Base-by-base conservation (phyloP, 331 rosid species). In the Quercus lobata region DNA sequence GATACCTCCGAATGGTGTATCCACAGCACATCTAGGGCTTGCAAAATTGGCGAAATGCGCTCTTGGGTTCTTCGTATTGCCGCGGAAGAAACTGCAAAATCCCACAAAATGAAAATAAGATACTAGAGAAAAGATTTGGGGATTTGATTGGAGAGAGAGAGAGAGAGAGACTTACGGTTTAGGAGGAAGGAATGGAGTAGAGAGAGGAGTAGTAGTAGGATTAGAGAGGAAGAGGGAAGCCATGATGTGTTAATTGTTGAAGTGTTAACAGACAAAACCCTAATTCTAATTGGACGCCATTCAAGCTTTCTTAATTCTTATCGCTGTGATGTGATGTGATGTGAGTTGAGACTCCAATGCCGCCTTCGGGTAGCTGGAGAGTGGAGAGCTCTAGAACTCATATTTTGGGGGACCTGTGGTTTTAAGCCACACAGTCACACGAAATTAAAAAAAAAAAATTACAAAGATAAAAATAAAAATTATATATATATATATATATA, bases 1-100 rank as follows among this genome's bases (percentile, higher is more conserved):
- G 71, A 32, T 81, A 94, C 98, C 98, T 88, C 81, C 97, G 54
- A 84, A 85, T 4, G 97, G 96, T 37, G 97, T 18, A 80, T 89
- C 97, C 52, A 90, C 85, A 14, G 93, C 86, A 82, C 99, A 94
- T 69, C 79, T 85, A 71, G 86, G 75, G 70, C 86, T 74, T 76
- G 61, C 77, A 30, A 78, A 53, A 71, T 34, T 61, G 52, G 53
- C 70, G 54, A 41, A 12, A 79, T 41, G 63, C 1, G 72, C 30
- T 52, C 22, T 71, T 21, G 69, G 78, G 78, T 74, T 88, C 83
- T 32, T 61, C n/a, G 85, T 24, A 61, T 68, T 82, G 75, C 79
- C 78, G 29, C 76, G 89, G 77, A 76, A 69, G 25, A 75, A 57
- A 77, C 99, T 91, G 82, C 41, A 52, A 78, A 53, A 77, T 7